Evolutionary conservation across 78 protist genomes (phyloP).

Genomic region (Dictyostelium purpureum): DNA sequence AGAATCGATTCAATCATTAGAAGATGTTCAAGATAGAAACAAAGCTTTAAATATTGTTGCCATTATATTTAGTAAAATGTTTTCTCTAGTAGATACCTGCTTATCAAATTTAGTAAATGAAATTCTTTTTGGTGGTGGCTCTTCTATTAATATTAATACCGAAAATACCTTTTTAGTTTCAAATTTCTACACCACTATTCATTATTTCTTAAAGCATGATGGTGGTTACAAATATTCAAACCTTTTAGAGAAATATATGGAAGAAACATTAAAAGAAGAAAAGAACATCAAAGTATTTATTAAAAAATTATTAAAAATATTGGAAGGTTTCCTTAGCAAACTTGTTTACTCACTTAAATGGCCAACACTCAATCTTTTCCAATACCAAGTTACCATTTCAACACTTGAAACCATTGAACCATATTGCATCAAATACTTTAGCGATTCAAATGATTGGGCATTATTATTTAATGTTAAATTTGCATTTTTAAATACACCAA

Average conservation of each 20-base stretch:
- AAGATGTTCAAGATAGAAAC: background rate
- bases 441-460: constrained; percentile 32
- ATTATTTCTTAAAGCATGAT: background rate
- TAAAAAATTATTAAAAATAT: background rate
- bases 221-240: background rate
- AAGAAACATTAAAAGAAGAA: background rate
- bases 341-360: background rate
- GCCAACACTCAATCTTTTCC: constrained; percentile 41
- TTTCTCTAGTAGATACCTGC: background rate
- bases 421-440: background rate
- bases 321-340: constrained; percentile 16
- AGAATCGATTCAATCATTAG: constrained; percentile 28
- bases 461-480: constrained; percentile 19
- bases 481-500: background rate
- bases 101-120: background rate
- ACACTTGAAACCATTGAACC: background rate
- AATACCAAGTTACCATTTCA: background rate
- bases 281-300: constrained; percentile 4
- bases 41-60: background rate
- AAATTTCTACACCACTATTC: background rate
- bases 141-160: background rate
- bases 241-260: background rate
- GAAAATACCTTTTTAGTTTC: constrained; percentile 45
- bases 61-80: constrained; percentile 26
- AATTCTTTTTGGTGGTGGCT: background rate